A percentile compares a stretch with the other conserved stretches of the same genome.
Evolutionary conservation across 129 eudicot genomes (phyloP).

Genomic region (Tagetes erecta): DNA sequence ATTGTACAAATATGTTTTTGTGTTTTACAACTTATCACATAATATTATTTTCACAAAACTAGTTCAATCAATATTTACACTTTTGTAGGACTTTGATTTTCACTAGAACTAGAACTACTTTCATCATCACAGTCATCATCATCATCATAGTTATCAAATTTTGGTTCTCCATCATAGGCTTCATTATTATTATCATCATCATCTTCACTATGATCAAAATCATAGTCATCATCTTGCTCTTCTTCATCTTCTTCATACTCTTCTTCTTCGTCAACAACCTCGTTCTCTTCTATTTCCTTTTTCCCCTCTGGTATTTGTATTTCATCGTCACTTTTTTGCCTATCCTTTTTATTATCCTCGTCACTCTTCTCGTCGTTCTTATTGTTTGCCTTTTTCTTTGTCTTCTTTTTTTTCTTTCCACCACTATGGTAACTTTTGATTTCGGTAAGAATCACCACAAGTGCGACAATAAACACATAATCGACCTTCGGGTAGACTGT

Average conservation of each 20-base stretch:
- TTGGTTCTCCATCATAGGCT: constrained; percentile 21
- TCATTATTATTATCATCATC: neutral
- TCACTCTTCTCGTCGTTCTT: constrained; percentile 7
- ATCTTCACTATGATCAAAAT: neutral
- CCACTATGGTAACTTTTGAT: constrained; percentile 32
- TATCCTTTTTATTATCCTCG: constrained; percentile 15
- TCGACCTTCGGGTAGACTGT: constrained; percentile 55
- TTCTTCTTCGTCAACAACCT: neutral
- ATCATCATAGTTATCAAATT: constrained; percentile 21
- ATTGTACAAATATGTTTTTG: neutral
- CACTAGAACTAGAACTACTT: constrained; percentile 32
- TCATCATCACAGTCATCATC: constrained; percentile 14
- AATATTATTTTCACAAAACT: neutral
- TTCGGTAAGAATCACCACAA: constrained; percentile 47
- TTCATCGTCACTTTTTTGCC: neutral
- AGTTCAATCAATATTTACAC: neutral
- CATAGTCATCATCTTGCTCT: neutral
- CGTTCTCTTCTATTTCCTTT: neutral
- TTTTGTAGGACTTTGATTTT: constrained; percentile 13
- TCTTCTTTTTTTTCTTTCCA: constrained; percentile 25
- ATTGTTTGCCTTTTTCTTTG: constrained; percentile 14
- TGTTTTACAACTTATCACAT: neutral
- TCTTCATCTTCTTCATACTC: neutral
- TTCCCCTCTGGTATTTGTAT: neutral
- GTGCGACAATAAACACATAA: constrained; percentile 48